Base-by-base conservation (phyloP, 306 rosid genomes). In the Fagus crenata region DNA sequence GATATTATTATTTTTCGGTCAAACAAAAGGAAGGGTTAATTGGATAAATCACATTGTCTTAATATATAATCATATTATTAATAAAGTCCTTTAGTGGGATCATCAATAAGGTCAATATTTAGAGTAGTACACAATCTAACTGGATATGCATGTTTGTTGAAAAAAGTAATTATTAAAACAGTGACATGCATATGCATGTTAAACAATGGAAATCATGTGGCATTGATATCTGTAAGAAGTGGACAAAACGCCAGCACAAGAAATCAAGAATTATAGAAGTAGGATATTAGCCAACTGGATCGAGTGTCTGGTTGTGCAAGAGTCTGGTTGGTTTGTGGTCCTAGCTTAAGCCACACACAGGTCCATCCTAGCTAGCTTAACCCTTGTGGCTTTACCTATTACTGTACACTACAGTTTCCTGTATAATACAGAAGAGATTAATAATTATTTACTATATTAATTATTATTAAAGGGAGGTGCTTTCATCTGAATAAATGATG, bases 171-270 rank as follows among this genome's bases (percentile, higher is more conserved):
- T 46, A 46, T 46, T 46, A 46, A 12, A 46, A 46, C 14, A 46
- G 51, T 46, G 51, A 46, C 51, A 46, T 46, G 51, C 51, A 46
- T 46, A 46, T 46, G 51, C 51, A 46, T 46, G 51, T 12, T 46
- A 46, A 46, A 46, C 51, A 46, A 46, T 3, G 51, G 51, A 46
- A 46, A 46, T 46, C 51, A 46, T 46, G 51, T 46, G 51, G 51
- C 51, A 46, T 46, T 46, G 14, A 46, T 46, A 7, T 46, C 51
- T 9, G 14, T 8, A 9, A 9, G 51, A 33, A 35, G 69, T 74
- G 3, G 78, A 77, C 81, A 81, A 77, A 54, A 51, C 39, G 75
- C 69, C 74, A 77, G 58, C 81, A 54, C 71, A 64, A 22, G 69
- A 54, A 72, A 42, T 63, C 71, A 64, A 22, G 69, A 54, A 72